Base-by-base conservation (phyloP, 2,329 filamentous ascomycete genomes). In the Penicillium sp. region DNA sequence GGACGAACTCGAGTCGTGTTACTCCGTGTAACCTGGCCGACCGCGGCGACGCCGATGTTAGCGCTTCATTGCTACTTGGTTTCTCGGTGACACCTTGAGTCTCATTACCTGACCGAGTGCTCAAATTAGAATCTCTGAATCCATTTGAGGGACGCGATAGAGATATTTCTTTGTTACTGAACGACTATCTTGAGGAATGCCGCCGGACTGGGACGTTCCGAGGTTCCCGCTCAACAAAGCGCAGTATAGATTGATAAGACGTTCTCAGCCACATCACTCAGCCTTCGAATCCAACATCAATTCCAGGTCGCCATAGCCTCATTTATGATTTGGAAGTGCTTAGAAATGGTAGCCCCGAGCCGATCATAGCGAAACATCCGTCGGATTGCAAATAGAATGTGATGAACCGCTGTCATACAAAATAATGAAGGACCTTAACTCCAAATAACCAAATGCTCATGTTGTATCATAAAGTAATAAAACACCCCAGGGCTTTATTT, bases 1-100 rank as follows among this genome's bases (percentile, higher is more conserved):
- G 45, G 45, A 29, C 45, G 45, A 47, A 47, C 26, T 31, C 29
- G 10, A 24, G 11, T 48, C 9, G 9, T 26, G 39, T 41, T 22
- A 41, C 39, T 22, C 19, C 39, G 47, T 48, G 47, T 48, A 35
- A 48, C 47, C 19, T 48, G 47, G 47, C 47, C 47, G 47, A 48
- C 33, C 31, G 33, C 47, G 31, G 47, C 47, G 29, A 48, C 31
- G 11, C 47, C 47, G 31, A 48, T 35, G 29, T 21, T 27, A 29
- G 29, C 29, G 29, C 29, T 48, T 48, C 11, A 48, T 19, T 48
- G 29, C 29, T 31, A 19, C 45, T 29, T 46, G 29, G 13, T 27
- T 46, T 29, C 22, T 46, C 43, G 43, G 22, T 46, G 45, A 11
- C 6, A 47, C 26, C 10, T 46, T 8, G 44, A 29, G 5, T 46